Conservation (phyloP, 805 yeast genomes). For the Yamadazyma scolyti region DNA sequence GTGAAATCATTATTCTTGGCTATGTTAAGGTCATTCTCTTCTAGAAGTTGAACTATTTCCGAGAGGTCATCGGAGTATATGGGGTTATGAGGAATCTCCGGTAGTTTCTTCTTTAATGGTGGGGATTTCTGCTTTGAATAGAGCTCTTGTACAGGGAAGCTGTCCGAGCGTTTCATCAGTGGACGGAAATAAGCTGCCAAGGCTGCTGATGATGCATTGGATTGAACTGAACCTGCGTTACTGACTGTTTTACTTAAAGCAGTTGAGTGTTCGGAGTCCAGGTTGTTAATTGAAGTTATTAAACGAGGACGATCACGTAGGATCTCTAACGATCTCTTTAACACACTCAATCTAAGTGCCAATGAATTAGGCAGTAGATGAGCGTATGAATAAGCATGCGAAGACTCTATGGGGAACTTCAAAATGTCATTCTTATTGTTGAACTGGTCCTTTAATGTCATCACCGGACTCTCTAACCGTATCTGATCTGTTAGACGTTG, state of each 20-base stretch:
- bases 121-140: slow-evolving; percentile 6
- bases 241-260: neutral
- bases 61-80: slow-evolving; percentile 35
- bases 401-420: slow-evolving; percentile 71
- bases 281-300: slow-evolving; percentile 20
- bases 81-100: slow-evolving; percentile 4
- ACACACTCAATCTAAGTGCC: slow-evolving; percentile 68
- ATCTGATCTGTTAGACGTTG: slow-evolving; percentile 1
- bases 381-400: slow-evolving; percentile 83
- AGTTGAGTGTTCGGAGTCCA: too few species aligned
- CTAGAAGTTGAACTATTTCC: slow-evolving; percentile 47
- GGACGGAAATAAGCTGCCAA: slow-evolving; percentile 44
- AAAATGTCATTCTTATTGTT: slow-evolving; percentile 36
- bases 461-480: slow-evolving; percentile 11
- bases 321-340: slow-evolving; percentile 74
- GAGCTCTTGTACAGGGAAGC: slow-evolving; percentile 25
- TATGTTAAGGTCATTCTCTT: slow-evolving; percentile 27
- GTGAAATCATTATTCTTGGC: slow-evolving; percentile 40
- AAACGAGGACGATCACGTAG: slow-evolving; percentile 60
- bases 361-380: slow-evolving; percentile 77
- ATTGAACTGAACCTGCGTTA: too few species aligned
- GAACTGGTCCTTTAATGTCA: slow-evolving; percentile 12
- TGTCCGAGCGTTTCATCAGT: slow-evolving; percentile 30
- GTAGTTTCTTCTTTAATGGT: slow-evolving; percentile 1
- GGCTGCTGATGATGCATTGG: slow-evolving; percentile 46